A percentile compares a stretch with the other conserved stretches of the same genome.
These are phyloP conservation scores for Diaporthe ampelina DNA, from an alignment of 2,329 filamentous ascomycete species.

Conservation along the genomic window DNA sequence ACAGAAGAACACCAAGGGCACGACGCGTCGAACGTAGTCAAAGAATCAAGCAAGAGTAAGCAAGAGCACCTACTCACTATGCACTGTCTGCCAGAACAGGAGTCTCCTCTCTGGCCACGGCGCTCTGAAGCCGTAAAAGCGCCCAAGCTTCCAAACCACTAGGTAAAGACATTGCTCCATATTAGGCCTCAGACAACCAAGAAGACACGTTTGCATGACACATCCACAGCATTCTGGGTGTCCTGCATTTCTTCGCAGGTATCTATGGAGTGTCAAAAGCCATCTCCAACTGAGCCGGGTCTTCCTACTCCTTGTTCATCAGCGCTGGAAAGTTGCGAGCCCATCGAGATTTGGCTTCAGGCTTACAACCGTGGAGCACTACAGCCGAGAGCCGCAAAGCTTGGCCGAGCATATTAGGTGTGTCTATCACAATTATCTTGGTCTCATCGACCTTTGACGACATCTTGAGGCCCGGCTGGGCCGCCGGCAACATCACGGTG, in stretches of 20 bases:
- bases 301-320: not conserved
- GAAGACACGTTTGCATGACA: not conserved
- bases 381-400: conserved; percentile 9
- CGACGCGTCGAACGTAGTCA: not conserved
- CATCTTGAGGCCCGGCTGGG: conserved; percentile 20
- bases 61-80: conserved; percentile 2
- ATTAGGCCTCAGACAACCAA: not conserved
- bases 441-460: not conserved
- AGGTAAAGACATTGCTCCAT: conserved; percentile 17
- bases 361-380: conserved; percentile 7
- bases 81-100: not conserved
- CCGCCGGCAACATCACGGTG: conserved; percentile 15
- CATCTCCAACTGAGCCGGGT: not conserved
- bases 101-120: not conserved
- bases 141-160: conserved; percentile 23
- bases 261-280: too few relatives aligned
- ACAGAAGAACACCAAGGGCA: conserved; percentile 6
- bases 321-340: not conserved
- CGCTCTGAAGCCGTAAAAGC: conserved; percentile 9
- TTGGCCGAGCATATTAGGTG: not conserved
- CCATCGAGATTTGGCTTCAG: not conserved
- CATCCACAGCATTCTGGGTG: not conserved
- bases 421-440: conserved; percentile 2
- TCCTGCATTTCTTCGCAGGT: not conserved
- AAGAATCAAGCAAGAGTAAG: not conserved